Evolutionary conservation across 805 yeast genomes (phyloP).

Genomic region (Schwanniomyces sp.): DNA sequence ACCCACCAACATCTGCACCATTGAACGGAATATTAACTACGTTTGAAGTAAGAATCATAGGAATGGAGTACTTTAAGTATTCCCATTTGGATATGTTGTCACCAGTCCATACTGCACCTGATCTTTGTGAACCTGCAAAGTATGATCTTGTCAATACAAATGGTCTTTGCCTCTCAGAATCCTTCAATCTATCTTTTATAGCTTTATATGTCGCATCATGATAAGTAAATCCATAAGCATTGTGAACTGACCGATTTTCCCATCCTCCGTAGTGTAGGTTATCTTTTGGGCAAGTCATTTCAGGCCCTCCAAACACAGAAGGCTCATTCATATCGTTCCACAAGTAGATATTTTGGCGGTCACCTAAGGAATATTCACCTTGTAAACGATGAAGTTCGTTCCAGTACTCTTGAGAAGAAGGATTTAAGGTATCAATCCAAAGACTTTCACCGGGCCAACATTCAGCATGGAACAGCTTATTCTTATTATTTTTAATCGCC

Average conservation of each 20-base stretch:
- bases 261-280: conserved; percentile 71
- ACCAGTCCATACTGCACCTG: conserved; percentile 97
- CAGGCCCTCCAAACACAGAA: conserved; percentile 92
- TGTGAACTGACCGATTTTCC: conserved; percentile 93
- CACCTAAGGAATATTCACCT: conserved; percentile 34
- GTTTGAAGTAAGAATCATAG: conserved; percentile 85
- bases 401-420: conserved; percentile 64
- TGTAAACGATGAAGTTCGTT: conserved; percentile 48
- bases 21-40: conserved; percentile 86
- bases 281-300: conserved; percentile 85
- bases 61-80: conserved; percentile 72
- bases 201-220: conserved; percentile 81
- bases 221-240: conserved; percentile 74
- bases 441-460: conserved; percentile 98
- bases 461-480: conserved; percentile 68
- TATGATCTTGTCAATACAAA: conserved; percentile 84
- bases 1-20: conserved; percentile 98
- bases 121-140: conserved; percentile 87
- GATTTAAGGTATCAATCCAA: conserved; percentile 87
- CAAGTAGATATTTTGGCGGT: conserved; percentile 68
- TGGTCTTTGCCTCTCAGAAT: conserved; percentile 62
- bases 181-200: conserved; percentile 48
- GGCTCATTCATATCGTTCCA: conserved; percentile 99
- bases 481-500: conserved; percentile 48
- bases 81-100: conserved; percentile 95